Percentiles rank a stretch among this genome's conserved stretches.
Conservation (phyloP, 495 filamentous ascomycete species). For the Xylaria intraflava region DNA sequence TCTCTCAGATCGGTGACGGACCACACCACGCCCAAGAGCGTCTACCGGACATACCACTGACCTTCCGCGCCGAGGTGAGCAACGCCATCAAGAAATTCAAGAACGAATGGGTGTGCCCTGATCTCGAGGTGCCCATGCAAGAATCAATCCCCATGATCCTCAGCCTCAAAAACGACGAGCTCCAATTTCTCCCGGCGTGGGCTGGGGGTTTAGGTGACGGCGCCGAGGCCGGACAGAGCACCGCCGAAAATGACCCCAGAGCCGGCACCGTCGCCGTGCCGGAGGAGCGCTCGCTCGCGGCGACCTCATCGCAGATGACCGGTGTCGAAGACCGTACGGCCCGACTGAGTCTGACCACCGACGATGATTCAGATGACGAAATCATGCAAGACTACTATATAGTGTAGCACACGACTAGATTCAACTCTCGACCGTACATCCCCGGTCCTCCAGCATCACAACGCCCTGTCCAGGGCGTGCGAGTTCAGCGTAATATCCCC, state of each 20-base stretch:
- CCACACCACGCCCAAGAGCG: too few relatives aligned
- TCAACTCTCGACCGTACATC: too few relatives aligned
- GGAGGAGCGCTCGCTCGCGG: slow-evolving; percentile 12
- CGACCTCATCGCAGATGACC: slow-evolving; percentile 7
- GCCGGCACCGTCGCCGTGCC: slow-evolving; percentile 15
- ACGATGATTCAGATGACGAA: too few relatives aligned
- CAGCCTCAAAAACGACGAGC: slow-evolving; percentile 30
- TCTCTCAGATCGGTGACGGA: too few relatives aligned
- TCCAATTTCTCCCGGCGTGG: slow-evolving; percentile 41
- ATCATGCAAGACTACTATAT: too few relatives aligned
- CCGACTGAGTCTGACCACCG: too few relatives aligned
- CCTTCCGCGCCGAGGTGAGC: slow-evolving; percentile 13
- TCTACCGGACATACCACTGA: too few relatives aligned
- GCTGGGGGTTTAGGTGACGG: slow-evolving; percentile 42
- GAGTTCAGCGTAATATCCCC: too few relatives aligned
- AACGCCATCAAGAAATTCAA: background rate
- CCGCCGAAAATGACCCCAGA: too few relatives aligned
- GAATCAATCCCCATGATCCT: slow-evolving; percentile 28
- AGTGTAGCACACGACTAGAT: too few relatives aligned
- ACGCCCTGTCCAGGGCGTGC: too few relatives aligned
- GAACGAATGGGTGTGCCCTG: slow-evolving; percentile 1
- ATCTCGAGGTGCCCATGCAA: slow-evolving; percentile 18
- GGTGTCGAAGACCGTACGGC: background rate
- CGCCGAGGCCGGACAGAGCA: slow-evolving; percentile 38
- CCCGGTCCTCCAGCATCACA: too few relatives aligned